A percentile compares a stretch with the other conserved stretches of the same genome.
Evolutionary conservation across 805 yeast genomes (phyloP).

Genomic region (Suhomyces tanzawaensis): DNA sequence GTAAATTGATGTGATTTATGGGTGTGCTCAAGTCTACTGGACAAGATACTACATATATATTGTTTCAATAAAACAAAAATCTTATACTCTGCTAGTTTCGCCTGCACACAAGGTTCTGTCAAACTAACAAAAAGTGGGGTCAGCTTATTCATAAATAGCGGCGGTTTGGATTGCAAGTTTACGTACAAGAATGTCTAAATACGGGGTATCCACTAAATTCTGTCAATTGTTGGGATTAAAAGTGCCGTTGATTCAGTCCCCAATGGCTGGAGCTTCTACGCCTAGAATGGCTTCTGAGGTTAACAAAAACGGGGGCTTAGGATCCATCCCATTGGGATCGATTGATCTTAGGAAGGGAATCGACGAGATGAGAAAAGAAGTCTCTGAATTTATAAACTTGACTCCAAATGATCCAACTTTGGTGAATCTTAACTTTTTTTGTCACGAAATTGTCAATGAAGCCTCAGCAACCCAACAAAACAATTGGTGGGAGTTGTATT

Average conservation of each 20-base stretch:
- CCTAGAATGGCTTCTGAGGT: slow-evolving; percentile 43
- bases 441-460: slow-evolving; percentile 30
- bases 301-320: slow-evolving; percentile 47
- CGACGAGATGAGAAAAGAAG: slow-evolving; percentile 10
- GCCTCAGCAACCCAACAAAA: slow-evolving; percentile 17
- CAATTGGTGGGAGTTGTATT: slow-evolving; percentile 23
- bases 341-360: slow-evolving; percentile 25
- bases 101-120: no score
- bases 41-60: no score
- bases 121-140: no score
- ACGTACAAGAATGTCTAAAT: slow-evolving; percentile 7
- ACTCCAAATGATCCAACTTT: slow-evolving; percentile 10
- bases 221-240: slow-evolving; percentile 25
- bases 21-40: no score
- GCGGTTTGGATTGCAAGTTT: no score
- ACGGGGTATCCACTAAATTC: background rate
- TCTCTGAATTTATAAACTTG: slow-evolving; percentile 14
- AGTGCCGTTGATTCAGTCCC: slow-evolving; percentile 52
- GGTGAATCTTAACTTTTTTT: slow-evolving; percentile 49
- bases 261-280: slow-evolving; percentile 59
- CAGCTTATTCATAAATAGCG: no score
- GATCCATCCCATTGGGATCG: slow-evolving; percentile 44
- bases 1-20: no score
- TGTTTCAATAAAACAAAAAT: no score
- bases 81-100: no score